Evolutionary conservation across 2,329 filamentous ascomycete species (phyloP).

Genomic region (Ilyonectria sp.): DNA sequence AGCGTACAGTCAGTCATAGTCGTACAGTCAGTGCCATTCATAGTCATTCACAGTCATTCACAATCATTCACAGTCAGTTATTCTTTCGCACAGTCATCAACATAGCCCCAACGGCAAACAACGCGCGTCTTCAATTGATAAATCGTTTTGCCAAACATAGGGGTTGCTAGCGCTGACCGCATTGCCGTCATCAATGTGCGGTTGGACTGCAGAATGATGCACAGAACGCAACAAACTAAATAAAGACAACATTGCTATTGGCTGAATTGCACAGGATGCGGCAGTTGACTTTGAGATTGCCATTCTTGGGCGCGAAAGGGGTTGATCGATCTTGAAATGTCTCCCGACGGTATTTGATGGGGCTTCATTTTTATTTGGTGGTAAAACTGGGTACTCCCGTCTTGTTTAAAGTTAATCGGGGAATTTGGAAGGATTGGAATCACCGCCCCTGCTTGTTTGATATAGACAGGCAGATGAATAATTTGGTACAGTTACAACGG

Average conservation of each 20-base stretch:
- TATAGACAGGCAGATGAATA: neutral
- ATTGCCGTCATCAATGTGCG: constrained; percentile 2
- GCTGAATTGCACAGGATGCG: too few relatives aligned
- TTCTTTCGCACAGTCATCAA: neutral
- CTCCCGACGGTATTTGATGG: neutral
- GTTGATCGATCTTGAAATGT: neutral
- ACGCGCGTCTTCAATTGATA: constrained; percentile 2
- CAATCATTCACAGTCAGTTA: neutral
- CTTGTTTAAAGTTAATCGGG: constrained; percentile 10
- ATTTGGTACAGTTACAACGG: neutral
- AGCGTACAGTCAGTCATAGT: neutral
- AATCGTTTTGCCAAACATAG: neutral
- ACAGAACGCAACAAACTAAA: neutral
- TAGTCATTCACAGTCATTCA: neutral
- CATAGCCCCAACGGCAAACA: too few relatives aligned
- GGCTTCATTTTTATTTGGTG: neutral
- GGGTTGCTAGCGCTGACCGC: constrained; percentile 11
- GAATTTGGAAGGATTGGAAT: constrained; percentile 1
- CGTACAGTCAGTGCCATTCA: neutral
- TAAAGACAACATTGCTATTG: neutral
- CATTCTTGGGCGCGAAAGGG: neutral
- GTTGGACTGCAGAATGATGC: neutral
- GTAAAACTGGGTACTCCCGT: neutral
- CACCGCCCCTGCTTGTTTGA: constrained; percentile 3
- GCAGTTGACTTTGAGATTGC: neutral